A percentile compares a stretch with the other conserved stretches of the same genome.
Evolutionary conservation across 805 yeast species (phyloP).

Genomic region (Hanseniaspora taiwanica): DNA sequence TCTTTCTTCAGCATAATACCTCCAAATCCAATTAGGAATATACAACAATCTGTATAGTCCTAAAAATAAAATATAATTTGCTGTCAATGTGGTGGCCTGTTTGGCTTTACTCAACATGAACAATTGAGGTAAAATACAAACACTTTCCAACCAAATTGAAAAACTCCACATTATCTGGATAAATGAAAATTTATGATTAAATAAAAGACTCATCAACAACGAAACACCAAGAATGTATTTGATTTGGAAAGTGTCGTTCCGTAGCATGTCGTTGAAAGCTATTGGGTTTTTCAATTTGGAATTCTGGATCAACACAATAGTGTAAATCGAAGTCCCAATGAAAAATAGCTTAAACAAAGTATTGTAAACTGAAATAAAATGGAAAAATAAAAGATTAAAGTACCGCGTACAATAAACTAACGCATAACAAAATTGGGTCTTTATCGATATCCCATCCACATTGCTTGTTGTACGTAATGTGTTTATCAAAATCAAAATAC

Average conservation of each 20-base stretch:
- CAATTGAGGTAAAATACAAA: conserved; percentile 86
- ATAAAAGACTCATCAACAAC: conserved; percentile 41
- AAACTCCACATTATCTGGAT: conserved; percentile 75
- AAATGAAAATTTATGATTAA: conserved; percentile 50
- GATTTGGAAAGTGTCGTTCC: conserved; percentile 62
- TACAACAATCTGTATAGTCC: conserved; percentile 84
- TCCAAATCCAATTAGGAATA: conserved; percentile 90
- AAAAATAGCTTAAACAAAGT: conserved; percentile 71
- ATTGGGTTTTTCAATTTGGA: conserved; percentile 34
- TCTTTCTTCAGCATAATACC: conserved; percentile 47
- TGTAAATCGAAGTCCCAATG: conserved; percentile 61
- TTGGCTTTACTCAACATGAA: conserved; percentile 84
- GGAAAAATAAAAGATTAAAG: conserved; percentile 37
- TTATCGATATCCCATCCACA: conserved; percentile 73
- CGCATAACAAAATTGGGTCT: conserved; percentile 73
- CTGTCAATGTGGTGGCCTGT: conserved; percentile 73
- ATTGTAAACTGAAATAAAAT: conserved; percentile 59
- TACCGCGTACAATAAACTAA: conserved; percentile 65
- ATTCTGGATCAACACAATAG: conserved; percentile 52
- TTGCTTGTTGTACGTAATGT: conserved; percentile 53
- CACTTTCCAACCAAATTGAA: conserved; percentile 83
- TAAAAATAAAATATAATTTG: conserved; percentile 86
- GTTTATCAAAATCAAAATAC: conserved; percentile 62
- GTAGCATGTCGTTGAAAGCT: conserved; percentile 38
- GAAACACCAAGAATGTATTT: conserved; percentile 58